phyloP scores from a whole-genome alignment of 495 filamentous ascomycete species.

The Chaetomium cochliodes region DNA sequence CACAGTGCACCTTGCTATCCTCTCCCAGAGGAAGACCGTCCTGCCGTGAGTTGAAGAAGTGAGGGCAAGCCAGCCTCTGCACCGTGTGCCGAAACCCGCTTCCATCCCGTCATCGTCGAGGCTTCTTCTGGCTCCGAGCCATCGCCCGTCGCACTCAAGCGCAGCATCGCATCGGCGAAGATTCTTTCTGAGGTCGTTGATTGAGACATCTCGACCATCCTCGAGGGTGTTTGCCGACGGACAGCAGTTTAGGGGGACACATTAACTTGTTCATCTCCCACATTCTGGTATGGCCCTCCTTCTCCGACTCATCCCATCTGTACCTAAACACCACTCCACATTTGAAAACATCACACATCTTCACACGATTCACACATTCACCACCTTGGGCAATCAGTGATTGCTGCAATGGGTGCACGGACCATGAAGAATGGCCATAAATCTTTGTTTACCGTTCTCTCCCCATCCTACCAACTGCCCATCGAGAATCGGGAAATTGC shows the following conservation, averaged over 20 bases:
- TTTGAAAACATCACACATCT: background rate
- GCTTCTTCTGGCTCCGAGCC: slow-evolving; percentile 2
- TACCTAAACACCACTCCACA: background rate
- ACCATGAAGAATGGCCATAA: background rate
- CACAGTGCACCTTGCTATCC: slow-evolving; percentile 33
- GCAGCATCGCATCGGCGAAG: slow-evolving; percentile 9
- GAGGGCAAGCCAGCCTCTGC: slow-evolving; percentile 20
- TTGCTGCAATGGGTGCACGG: background rate
- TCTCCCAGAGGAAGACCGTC: slow-evolving; percentile 29
- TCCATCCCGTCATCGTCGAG: slow-evolving; percentile 21
- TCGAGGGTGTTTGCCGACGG: slow-evolving; percentile 33
- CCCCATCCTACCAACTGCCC: slow-evolving; percentile 1
- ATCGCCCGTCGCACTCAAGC: slow-evolving; percentile 16
- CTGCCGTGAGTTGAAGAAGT: slow-evolving; percentile 34
- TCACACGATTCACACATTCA: slow-evolving; percentile 11
- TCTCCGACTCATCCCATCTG: slow-evolving; percentile 5
- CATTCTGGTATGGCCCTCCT: slow-evolving; percentile 62
- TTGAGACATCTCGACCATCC: slow-evolving; percentile 39
- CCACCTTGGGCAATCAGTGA: slow-evolving; percentile 13
- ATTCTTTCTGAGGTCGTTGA: slow-evolving; percentile 27
- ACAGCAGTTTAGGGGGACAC: slow-evolving; percentile 75
- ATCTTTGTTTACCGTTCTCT: background rate
- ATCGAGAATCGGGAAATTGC: background rate
- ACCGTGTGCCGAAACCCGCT: slow-evolving; percentile 14
- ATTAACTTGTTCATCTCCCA: slow-evolving; percentile 98